Conservation (phyloP, 768 basidiomycete species). For the Phanerodontia chrysosporium region DNA sequence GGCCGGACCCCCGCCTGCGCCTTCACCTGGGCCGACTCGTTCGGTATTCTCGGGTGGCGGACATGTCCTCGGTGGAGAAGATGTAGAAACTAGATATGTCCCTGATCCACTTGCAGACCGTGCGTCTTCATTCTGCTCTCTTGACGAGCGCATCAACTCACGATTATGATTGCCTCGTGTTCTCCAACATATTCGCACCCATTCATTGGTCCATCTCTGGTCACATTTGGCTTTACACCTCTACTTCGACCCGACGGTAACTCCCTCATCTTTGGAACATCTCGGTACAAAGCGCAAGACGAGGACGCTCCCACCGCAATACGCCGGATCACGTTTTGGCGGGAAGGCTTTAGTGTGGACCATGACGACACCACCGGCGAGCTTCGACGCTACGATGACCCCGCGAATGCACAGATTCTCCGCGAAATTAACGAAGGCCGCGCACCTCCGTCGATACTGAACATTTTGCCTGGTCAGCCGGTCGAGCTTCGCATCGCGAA, state of each 20-base stretch:
- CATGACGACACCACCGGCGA: conserved; percentile 53
- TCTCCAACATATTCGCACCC: not conserved
- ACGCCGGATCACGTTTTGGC: conserved; percentile 87
- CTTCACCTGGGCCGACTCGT: conserved; percentile 8
- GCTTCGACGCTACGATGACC: conserved; percentile 80
- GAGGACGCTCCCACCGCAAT: conserved; percentile 43
- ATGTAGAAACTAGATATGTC: conserved; percentile 71
- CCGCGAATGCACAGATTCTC: conserved; percentile 63
- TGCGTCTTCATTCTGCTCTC: not conserved
- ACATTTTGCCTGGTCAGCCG: conserved; percentile 70
- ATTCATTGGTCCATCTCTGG: not conserved
- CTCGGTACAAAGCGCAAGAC: conserved; percentile 29
- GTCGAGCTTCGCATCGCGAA: conserved; percentile 80
- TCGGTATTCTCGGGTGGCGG: conserved; percentile 68
- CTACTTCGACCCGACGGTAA: not conserved
- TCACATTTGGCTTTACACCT: not conserved
- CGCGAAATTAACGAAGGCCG: conserved; percentile 75
- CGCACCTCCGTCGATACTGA: conserved; percentile 74
- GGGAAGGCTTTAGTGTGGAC: conserved; percentile 88
- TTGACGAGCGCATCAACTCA: not conserved
- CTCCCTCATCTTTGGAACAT: not conserved
- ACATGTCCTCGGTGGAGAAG: conserved; percentile 85
- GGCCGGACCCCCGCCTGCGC: not conserved
- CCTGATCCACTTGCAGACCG: conserved; percentile 59
- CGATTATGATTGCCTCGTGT: not conserved